Percentiles rank a stretch among this genome's conserved stretches.
These are phyloP conservation scores for Xylariaceae sp. DNA, from an alignment of 2,329 filamentous ascomycete genomes.

Conservation along the genomic window DNA sequence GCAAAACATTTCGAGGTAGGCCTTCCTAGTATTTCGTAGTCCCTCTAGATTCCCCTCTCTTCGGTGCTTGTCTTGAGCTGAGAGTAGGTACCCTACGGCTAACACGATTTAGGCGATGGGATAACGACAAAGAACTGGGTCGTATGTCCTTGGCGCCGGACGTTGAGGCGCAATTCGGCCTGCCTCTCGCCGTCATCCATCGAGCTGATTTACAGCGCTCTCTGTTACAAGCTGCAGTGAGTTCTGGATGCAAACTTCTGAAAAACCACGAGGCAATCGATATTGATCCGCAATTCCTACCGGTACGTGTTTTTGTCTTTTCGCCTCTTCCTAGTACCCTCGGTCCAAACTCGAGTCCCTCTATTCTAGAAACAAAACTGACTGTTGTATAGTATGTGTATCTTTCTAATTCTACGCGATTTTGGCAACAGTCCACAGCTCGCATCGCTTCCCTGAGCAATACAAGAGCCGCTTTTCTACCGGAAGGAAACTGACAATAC, in stretches of 20 bases:
- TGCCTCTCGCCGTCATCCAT: conserved; percentile 26
- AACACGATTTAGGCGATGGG: conserved; percentile 22
- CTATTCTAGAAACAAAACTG: background rate
- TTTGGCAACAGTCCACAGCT: background rate
- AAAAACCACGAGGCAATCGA: conserved; percentile 24
- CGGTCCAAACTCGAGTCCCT: background rate
- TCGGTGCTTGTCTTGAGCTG: background rate
- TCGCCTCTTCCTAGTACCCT: background rate
- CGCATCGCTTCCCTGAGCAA: background rate
- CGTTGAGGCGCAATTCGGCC: conserved; percentile 21
- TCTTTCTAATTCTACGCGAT: background rate
- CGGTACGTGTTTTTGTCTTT: conserved; percentile 8
- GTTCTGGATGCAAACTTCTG: conserved; percentile 21
- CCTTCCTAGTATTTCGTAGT: background rate
- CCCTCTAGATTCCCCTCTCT: background rate
- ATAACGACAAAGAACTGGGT: conserved; percentile 25
- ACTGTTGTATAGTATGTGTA: conserved; percentile 10
- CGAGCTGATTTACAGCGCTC: conserved; percentile 26
- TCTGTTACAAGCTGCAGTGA: conserved; percentile 20
- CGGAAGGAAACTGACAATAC: conserved; percentile 1
- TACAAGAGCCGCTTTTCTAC: background rate
- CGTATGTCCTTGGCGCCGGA: conserved; percentile 16
- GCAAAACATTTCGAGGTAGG: conserved; percentile 30
- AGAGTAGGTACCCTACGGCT: background rate
- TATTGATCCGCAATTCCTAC: conserved; percentile 21